A percentile compares a stretch with the other conserved stretches of the same genome.
These are phyloP conservation scores for Fusarium sp. DNA, from an alignment of 2,329 filamentous ascomycete genomes.

Conservation along the genomic window DNA sequence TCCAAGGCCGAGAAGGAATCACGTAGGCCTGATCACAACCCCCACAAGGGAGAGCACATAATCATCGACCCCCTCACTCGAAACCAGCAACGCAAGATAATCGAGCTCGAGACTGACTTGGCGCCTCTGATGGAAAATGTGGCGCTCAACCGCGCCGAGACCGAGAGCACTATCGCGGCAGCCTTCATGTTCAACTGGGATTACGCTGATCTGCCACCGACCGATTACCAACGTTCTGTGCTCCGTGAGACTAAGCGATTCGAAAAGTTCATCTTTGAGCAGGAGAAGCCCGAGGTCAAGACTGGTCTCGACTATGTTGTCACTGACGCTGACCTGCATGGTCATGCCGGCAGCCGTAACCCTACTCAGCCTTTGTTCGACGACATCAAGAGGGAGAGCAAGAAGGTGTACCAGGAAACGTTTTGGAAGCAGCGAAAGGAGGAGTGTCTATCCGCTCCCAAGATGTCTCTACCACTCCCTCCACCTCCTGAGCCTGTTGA, in stretches of 20 bases:
- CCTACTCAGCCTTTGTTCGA: constrained; percentile 6
- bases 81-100: constrained; percentile 7
- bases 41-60: background rate
- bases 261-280: background rate
- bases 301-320: background rate
- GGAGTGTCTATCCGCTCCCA: too few relatives aligned
- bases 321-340: background rate
- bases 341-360: background rate
- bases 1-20: background rate
- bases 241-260: constrained; percentile 15
- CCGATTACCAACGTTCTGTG: constrained; percentile 22
- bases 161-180: constrained; percentile 33
- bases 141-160: constrained; percentile 19
- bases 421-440: constrained; percentile 13
- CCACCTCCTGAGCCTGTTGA: background rate
- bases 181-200: constrained; percentile 30
- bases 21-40: background rate
- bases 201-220: constrained; percentile 14
- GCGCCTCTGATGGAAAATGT: constrained; percentile 20
- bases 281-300: background rate
- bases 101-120: constrained; percentile 10
- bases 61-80: background rate
- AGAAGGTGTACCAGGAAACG: constrained; percentile 9
- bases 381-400: constrained; percentile 6
- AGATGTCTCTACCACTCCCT: background rate